Evolutionary conservation across 73 alveolate species (phyloP), one percentile per base, ranked within the genome.

Genomic region (Paramecium sonneborni): DNA sequence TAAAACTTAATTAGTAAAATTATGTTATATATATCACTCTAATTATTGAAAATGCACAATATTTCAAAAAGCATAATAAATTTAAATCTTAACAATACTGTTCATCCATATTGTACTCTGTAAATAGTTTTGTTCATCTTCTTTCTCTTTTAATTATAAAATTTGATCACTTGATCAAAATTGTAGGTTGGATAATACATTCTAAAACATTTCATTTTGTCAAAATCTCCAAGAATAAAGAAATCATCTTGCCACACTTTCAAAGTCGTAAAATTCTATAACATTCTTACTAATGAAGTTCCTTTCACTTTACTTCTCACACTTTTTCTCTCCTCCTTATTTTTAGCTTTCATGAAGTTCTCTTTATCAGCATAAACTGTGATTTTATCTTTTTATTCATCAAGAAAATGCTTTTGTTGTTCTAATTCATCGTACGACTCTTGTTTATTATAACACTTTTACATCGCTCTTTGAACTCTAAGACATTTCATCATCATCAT

Each of bases 401-500:
- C 90, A 10, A 79, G 55, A 12, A 6, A 34, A 79, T 79, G 41
- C 32, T 24, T 38, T 14, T 20, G 11, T 23, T 43, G 21, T 24
- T 79, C 86, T 38, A 72, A 35, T n/a, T 72, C 86, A 72, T 72
- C 86, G 32, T 72, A 72, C 11, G 86, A 72, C 86, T 72, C 55
- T 72, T 32, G 57, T 37, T 72, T 72, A 72, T 72, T 38, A 35
- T 72, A n/a, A 15, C 4, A 34, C 35, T 15, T 15, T 21, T 35
- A 35, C 86, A 72, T 72, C 86, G 44, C 35, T 34, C 9, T 34
- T 21, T 1, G 4, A 21, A 38, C 20, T 62, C n/a, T 57, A 20
- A 2, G 90, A 79, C 0, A 9, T 44, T 21, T 41, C 41, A 26
- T 23, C 55, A 15, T 79, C 76, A 8, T 23, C 55, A 15, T 79